Base-by-base conservation (phyloP, 257 asterid species). In the Jasminum sambac region DNA sequence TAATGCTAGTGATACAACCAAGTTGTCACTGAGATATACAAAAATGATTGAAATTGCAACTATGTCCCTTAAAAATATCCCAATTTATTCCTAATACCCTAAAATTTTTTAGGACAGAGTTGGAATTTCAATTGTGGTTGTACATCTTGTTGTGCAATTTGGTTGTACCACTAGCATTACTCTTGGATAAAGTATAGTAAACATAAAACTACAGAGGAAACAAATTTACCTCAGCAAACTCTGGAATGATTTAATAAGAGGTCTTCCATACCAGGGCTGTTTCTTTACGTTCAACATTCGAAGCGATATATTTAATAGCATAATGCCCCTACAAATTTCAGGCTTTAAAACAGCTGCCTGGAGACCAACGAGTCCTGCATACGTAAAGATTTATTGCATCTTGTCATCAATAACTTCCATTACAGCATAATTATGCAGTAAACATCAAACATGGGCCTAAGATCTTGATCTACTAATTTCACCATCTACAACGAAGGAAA, bases 251-350 rank as follows among this genome's bases (percentile, higher is more conserved):
- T 74, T 86, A 62, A 94, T 89, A n/a, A 94, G 67, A 41, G 96
- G 93, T 80, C 80, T 89, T 48, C 79, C 98, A 55, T 72, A 90
- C 98, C 96, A 88, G 48, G 97, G 96, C 76, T 94, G 99, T 80
- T 94, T 94, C 81, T 73, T 94, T 78, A 89, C 76, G 67, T 94
- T 96, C 87, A 94, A 81, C 97, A 94, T 87, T 58, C 99, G 88
- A 36, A 91, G 96, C 40, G 97, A 94, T 74, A 94, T 91, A 68
- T 94, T 94, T 70, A 94, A 76, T 60, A 94, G 86, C 70, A 94
- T 76, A 72, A 94, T 80, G 50, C 99, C 99, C 67, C 79, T 84
- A 82, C 97, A 90, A 24, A 86, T 82, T 74, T 43, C 67, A 70
- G 96, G 89, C 64, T 85, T 78, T 82, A 83, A 70, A 19, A 89